phyloP scores from a whole-genome alignment of 345 rosid genomes.

The Balakata baccata region DNA sequence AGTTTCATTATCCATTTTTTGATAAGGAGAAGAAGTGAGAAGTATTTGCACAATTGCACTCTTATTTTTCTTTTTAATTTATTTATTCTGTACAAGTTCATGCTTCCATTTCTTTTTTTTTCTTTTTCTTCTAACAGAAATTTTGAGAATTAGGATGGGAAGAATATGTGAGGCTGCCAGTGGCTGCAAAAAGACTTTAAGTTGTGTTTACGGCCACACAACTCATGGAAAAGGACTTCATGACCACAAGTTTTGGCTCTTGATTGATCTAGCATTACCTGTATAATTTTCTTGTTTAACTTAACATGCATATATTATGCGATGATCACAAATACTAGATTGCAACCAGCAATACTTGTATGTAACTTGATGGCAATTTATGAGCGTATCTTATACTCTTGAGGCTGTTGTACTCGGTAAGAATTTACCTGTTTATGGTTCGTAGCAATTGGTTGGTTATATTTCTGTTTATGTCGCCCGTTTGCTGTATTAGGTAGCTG shows the following conservation, averaged over 20 bases:
- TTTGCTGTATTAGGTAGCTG: not conserved
- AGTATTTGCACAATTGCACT: constrained; percentile 8
- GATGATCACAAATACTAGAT: no score
- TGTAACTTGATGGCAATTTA: not conserved
- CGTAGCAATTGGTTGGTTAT: not conserved
- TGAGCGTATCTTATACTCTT: not conserved
- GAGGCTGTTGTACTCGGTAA: not conserved
- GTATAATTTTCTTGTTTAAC: not conserved
- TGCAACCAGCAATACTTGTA: not conserved
- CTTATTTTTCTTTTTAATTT: not conserved
- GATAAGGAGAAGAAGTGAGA: constrained; percentile 8
- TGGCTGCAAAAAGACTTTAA: constrained; percentile 1
- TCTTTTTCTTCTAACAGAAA: not conserved
- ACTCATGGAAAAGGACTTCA: not conserved
- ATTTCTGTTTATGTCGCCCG: not conserved
- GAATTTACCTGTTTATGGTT: not conserved
- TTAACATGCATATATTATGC: not conserved
- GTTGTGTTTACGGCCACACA: not conserved
- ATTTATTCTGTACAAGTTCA: not conserved
- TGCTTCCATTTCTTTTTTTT: not conserved
- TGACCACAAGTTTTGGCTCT: not conserved
- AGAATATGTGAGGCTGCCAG: constrained; percentile 4
- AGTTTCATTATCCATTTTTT: not conserved
- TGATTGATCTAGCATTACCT: not conserved
- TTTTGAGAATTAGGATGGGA: not conserved